Evolutionary conservation across 306 rosid species (phyloP).

Genomic region (Gillenia trifoliata): DNA sequence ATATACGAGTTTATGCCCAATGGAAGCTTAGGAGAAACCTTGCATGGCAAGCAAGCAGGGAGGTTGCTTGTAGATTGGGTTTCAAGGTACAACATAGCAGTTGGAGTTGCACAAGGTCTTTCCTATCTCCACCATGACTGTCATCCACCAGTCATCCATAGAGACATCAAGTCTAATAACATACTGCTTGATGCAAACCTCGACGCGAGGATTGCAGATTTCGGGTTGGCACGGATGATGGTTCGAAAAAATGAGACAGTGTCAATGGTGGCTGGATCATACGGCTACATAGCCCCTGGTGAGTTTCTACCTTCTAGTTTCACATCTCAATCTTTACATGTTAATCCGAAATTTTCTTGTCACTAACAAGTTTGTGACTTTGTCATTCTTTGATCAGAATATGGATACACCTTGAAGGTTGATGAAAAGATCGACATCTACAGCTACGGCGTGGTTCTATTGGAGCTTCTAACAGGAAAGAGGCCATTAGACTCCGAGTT

Average conservation of each 20-base stretch:
- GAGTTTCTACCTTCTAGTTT: conserved; percentile 26
- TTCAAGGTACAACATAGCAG: conserved; percentile 80
- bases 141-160: conserved; percentile 79
- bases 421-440: conserved; percentile 91
- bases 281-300: conserved; percentile 98
- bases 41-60: conserved; percentile 65
- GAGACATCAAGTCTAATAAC: conserved; percentile 88
- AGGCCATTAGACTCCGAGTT: conserved; percentile 65
- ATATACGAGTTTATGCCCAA: conserved; percentile 85
- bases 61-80: conserved; percentile 87
- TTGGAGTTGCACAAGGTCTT: conserved; percentile 91
- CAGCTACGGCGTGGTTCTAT: conserved; percentile 87
- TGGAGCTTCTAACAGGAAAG: conserved; percentile 87
- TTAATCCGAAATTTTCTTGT: not conserved
- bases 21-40: conserved; percentile 88
- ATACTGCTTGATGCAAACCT: conserved; percentile 86
- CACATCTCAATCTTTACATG: not conserved
- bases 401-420: conserved; percentile 89
- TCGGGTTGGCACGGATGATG: conserved; percentile 93
- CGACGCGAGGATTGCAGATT: conserved; percentile 89
- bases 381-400: conserved; percentile 45
- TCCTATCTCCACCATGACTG: conserved; percentile 97
- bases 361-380: conserved; percentile 3
- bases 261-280: conserved; percentile 93
- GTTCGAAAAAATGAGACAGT: conserved; percentile 79